Base-by-base conservation (phyloP, 2,329 filamentous ascomycete genomes). In the Ophiostoma sp. region DNA sequence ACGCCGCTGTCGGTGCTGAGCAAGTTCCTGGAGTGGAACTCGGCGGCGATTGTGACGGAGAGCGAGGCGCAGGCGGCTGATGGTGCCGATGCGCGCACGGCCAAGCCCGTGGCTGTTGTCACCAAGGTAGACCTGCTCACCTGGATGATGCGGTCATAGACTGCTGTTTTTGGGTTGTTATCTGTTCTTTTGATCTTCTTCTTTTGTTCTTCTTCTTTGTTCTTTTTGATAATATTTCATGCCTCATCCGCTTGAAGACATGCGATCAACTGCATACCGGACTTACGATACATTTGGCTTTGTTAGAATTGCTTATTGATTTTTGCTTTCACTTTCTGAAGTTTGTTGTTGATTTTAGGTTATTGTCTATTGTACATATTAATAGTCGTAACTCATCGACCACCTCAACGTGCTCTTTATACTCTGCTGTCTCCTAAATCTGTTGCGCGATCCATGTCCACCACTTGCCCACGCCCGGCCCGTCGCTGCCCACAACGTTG, bases 21-120 rank as follows among this genome's bases (percentile, higher is more conserved):
- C 81, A 88, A 91, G 75, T 99, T 99, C 80, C 92, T 98, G 72
- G 93, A 98, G 80, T 98, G 95, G 93, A 98, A 99, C 79, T 95
- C 91, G 73, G 94, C 95, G 0, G 95, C 95, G 0, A 88, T 99
- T 65, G 92, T 99, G 3, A 99, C 94, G 0, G 93, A 98, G 78
- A 84, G 85, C 73, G 81, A 45, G 41, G 42, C 63, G 2, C 16
- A 11, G 14, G n/a, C 38, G 1, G 40, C 14, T 11, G 45, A 36
- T 36, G 47, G 81, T 65, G 80, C 79, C 49, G 84, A 86, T 73
- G 81, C 81, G 12, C 80, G 80, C 55, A 77, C 86, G 68, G 84
- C 85, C 63, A 96, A 92, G 82, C 93, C 96, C 1, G 83, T 95
- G 65, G 95, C 92, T 7, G 87, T 99, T 8, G 93, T 96, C 7